phyloP scores from a whole-genome alignment of 2,329 filamentous ascomycete species.

The Aquanectria penicillioides region DNA sequence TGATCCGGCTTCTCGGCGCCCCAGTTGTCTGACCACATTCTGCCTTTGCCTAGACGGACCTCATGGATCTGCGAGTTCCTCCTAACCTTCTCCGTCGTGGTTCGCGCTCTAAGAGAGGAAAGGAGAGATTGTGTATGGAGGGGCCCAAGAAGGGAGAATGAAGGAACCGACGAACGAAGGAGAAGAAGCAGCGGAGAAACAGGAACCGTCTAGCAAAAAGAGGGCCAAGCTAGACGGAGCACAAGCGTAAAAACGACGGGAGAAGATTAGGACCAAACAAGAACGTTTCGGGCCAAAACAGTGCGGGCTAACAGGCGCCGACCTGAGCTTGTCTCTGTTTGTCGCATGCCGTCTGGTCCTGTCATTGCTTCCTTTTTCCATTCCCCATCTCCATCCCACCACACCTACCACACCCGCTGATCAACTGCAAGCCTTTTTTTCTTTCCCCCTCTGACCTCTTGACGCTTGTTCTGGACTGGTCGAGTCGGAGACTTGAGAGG shows the following conservation, averaged over 20 bases:
- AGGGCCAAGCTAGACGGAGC: conserved; percentile 10
- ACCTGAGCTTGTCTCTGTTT: conserved; percentile 26
- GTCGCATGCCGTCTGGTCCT: conserved; percentile 13
- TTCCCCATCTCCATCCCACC: no score
- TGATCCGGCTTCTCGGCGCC: conserved; percentile 23
- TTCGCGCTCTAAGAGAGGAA: conserved; percentile 14
- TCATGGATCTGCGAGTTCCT: conserved; percentile 13
- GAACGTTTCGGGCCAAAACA: conserved; percentile 23
- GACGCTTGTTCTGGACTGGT: conserved; percentile 11
- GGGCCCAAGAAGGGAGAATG: neutral
- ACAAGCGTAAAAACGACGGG: neutral
- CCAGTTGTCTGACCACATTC: conserved; percentile 35
- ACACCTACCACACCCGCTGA: conserved; percentile 25
- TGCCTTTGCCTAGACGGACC: conserved; percentile 23
- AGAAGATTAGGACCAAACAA: conserved; percentile 19
- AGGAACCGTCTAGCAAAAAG: neutral
- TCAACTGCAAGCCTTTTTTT: no score
- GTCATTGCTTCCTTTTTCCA: conserved; percentile 31
- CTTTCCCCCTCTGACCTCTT: no score
- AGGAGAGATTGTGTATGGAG: conserved; percentile 15
- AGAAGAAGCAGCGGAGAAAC: no score
- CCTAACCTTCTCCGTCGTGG: conserved; percentile 24
- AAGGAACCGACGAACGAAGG: neutral
- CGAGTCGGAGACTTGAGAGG: conserved; percentile 1
- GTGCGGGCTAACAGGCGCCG: conserved; percentile 15